Evolutionary conservation across 1,284 basidiomycete species (phyloP), one percentile per base, ranked within the genome.

Genomic region (Boletus semigastroideus): DNA sequence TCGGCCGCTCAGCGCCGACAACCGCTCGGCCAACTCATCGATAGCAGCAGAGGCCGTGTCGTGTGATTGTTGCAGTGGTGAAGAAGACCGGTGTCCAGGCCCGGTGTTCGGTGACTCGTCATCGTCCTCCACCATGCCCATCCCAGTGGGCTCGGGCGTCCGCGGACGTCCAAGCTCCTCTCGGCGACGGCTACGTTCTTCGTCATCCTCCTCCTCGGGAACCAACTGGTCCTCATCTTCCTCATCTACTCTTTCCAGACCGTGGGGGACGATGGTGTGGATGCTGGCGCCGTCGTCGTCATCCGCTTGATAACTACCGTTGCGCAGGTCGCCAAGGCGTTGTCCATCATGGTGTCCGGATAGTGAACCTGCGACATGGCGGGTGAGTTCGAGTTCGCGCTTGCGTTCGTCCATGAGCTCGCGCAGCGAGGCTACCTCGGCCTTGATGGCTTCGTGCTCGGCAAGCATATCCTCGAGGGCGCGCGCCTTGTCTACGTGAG

Each of bases 371-470:
- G 53, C 56, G 47, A 40, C 56, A 57, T 43, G 60, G 34, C 55
- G 48, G 13, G 62, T 55, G 1, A 56, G 43, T 13, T 69, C 59
- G 16, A 65, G 46, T 5, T 70, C 59, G 27, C 69, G 71, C 54
- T 74, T 76, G 27, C 76, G 77, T 51, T 79, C 76, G 57, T 86
- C 84, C 72, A 94, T 83, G 62, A 91, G 74, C 48, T 88, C 84
- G 14, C 86, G 76, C 48, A 94, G 74, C 2, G 77, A 73, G 33
- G 79, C 75, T 4, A 99, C 84, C 63, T 99, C 94, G 33, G 78
- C 77, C 69, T 90, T 91, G 66, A 98, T 84, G 10, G 75, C 76
- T 53, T 97, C 93, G 62, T 98, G 93, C 68, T 98, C 94, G 0
- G 90, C 79, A 42, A 97, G 79, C 46, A 94, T 81, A 37, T 78